Base-by-base conservation (phyloP, 192 early-diverging fungal species). In the Entomortierella beljakovae region DNA sequence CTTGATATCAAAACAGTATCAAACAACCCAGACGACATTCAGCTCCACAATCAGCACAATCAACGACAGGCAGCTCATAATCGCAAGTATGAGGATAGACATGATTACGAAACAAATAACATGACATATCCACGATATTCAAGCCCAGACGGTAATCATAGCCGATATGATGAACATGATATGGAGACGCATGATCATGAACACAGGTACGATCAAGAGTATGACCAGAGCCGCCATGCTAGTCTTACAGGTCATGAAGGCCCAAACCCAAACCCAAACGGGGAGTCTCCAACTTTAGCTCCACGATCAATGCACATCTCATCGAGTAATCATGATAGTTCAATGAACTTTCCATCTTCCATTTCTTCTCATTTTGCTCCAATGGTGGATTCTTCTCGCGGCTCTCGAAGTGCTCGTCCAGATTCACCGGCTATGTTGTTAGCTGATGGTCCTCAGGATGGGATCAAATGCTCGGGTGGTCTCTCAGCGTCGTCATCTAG, bases 221-320 rank as follows among this genome's bases (percentile, higher is more conserved):
- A 57, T 1, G 34, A 52, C 6, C 29, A 26, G 6, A 32, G 54
- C 28, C 33, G 29, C 11, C 48, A 22, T 26, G 18, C 18, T 13
- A 62, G 51, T 57, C 43, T 60, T 11, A 65, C 61, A 5, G 56
- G 64, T 9, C 29, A 66, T 33, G 71, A 74, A 16, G 32, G 18
- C 18, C 40, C 62, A 7, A 74, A 74, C 49, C 64, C 57, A 16
- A 74, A 74, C 37, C 71, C 62, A 31, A 66, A 74, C 55, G 71
- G 64, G 4, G 71, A 74, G 52, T 74, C 71, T 15, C 71, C 71
- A 25, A 38, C 57, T 1, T 28, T 60, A 31, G 31, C 58, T 25
- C 42, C 48, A 34, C 56, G 63, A 22, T 23, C 26, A 23, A 9
- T 37, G 25, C 18, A 16, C 31, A 35, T 2, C 2, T 34, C 23